A percentile compares a stretch with the other conserved stretches of the same genome.
phyloP scores from a whole-genome alignment of 257 asterid species.

The Rhazya stricta region DNA sequence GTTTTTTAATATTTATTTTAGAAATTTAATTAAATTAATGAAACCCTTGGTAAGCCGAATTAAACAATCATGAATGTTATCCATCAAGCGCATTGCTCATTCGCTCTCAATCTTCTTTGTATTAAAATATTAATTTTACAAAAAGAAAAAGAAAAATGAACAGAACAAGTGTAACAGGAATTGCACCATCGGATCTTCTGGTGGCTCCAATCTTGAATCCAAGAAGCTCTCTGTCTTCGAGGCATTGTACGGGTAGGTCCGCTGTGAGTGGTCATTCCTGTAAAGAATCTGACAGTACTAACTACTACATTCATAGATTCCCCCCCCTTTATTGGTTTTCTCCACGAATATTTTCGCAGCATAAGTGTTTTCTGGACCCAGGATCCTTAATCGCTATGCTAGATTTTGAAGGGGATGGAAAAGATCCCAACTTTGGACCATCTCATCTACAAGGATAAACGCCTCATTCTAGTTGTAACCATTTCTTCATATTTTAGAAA shows the following conservation, averaged over 20 bases:
- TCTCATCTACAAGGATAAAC: background rate
- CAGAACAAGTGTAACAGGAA: too few species aligned
- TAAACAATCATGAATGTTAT: too few species aligned
- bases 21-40: too few species aligned
- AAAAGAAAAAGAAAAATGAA: too few species aligned
- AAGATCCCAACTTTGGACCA: background rate
- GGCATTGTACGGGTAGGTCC: conserved; percentile 27
- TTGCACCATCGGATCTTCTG: background rate
- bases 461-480: background rate
- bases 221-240: conserved; percentile 15
- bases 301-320: too few species aligned
- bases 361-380: background rate
- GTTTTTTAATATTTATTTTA: too few species aligned
- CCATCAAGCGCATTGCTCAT: too few species aligned
- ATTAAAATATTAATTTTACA: too few species aligned
- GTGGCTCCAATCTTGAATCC: background rate
- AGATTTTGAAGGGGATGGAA: background rate
- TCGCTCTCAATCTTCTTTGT: too few species aligned
- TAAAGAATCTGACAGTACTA: conserved; percentile 25
- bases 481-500: background rate
- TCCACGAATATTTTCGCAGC: conserved; percentile 11
- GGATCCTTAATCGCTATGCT: background rate
- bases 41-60: too few species aligned
- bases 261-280: conserved; percentile 19
- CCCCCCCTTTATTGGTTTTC: conserved; percentile 6